These are phyloP conservation scores for Ganoderma multipileum DNA, from an alignment of 1,284 basidiomycete species.

Conservation along the genomic window DNA sequence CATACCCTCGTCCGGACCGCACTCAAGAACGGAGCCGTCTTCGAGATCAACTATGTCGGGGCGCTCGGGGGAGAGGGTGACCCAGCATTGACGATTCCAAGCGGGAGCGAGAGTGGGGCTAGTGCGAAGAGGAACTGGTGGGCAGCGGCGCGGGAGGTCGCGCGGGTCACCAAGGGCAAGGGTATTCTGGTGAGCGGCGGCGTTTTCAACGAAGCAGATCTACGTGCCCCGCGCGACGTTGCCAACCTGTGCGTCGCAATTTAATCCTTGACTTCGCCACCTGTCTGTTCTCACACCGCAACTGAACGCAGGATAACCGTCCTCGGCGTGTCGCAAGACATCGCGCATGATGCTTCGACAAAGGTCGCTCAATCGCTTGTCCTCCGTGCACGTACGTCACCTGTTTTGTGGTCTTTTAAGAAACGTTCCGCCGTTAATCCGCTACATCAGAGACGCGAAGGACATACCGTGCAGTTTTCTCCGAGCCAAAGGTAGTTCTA, in stretches of 20 bases:
- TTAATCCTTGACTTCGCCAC: neutral
- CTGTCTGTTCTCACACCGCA: neutral
- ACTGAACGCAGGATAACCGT: slow-evolving; percentile 54
- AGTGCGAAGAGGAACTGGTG: slow-evolving; percentile 81
- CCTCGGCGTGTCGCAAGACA: slow-evolving; percentile 70
- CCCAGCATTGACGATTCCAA: slow-evolving; percentile 48
- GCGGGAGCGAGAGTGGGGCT: slow-evolving; percentile 58
- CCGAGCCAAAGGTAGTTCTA: slow-evolving; percentile 70
- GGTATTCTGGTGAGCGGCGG: slow-evolving; percentile 75
- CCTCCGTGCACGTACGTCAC: slow-evolving; percentile 73
- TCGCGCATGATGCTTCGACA: slow-evolving; percentile 67
- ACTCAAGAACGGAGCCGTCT: slow-evolving; percentile 82
- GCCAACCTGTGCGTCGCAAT: slow-evolving; percentile 67
- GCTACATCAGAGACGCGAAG: slow-evolving; percentile 53
- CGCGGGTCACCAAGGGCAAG: slow-evolving; percentile 79
- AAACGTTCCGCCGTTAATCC: neutral
- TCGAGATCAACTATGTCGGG: slow-evolving; percentile 82
- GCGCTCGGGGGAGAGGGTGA: slow-evolving; percentile 70
- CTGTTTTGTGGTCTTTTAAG: neutral
- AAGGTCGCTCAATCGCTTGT: slow-evolving; percentile 70
- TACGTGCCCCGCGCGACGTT: slow-evolving; percentile 73
- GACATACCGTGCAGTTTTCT: slow-evolving; percentile 75
- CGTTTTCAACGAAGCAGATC: slow-evolving; percentile 58
- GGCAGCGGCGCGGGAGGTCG: slow-evolving; percentile 75
- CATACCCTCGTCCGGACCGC: slow-evolving; percentile 84